Base-by-base conservation (phyloP, 805 yeast species). In the Yamadazyma kitorensis region DNA sequence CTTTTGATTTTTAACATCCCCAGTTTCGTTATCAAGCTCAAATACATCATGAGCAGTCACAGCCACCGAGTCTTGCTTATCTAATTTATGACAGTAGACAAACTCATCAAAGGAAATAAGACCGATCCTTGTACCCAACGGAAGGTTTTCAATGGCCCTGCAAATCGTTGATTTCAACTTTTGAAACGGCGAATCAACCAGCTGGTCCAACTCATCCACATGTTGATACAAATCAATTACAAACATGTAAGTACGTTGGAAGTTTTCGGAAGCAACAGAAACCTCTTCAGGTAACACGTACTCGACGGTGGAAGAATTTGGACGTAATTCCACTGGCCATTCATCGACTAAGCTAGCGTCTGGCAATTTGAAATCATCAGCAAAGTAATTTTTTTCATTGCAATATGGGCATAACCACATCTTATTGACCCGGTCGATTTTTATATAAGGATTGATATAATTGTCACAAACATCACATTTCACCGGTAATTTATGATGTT, bases 371-470 rank as follows among this genome's bases (percentile, higher is more conserved):
- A 43, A 53, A 5, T 37, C 42, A 2, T 35, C 29, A 2, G 67
- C 61, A 4, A 63, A 33, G 16, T 24, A 36, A 2, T 48, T 45
- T 20, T 45, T 44, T 24, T 51, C 47, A 10, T 44, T 48, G 37
- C 72, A 65, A 24, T 59, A 49, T 0, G 66, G 68, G 36, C 72
- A 65, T 61, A 59, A 53, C 70, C 72, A 65, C 54, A 50, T 51
- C 15, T 37, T 37, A 34, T 57, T 61, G 4, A 23, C 39, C 5
- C 59, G 39, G 39, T 64, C 68, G 10, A 62, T 22, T 29, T 51
- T 55, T 18, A 55, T 47, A 31, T 39, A 47, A 3, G 60, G 61
- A 37, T 59, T 63, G 31, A 62, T 49, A 28, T 41, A 44, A 24
- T 40, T 43, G 3, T 48, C 48, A 42, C 71, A 65, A 14, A 42